Conservation (phyloP, 2,329 filamentous ascomycete species). For the Cordyceps javanica region DNA sequence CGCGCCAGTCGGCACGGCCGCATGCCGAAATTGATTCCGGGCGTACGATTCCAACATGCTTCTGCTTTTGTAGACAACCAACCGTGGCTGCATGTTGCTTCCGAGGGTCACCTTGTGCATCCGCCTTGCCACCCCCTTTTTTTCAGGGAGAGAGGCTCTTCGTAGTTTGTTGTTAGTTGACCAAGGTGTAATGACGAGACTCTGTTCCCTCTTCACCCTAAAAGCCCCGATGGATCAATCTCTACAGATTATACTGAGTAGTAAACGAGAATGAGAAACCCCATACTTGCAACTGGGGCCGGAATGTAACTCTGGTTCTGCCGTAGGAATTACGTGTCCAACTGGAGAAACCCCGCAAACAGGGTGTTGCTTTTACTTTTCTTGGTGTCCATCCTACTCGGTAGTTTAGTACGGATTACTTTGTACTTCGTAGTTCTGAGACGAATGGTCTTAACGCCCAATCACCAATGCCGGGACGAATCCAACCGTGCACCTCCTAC, state of each 20-base stretch:
- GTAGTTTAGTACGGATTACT: no score
- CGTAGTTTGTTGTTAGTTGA: background rate
- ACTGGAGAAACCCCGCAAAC: background rate
- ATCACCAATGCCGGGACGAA: background rate
- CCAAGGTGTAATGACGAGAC: background rate
- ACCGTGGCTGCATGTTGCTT: background rate
- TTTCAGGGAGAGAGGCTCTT: background rate
- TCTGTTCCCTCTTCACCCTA: background rate
- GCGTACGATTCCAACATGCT: background rate
- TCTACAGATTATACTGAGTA: no score
- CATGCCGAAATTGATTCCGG: background rate
- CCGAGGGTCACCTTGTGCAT: background rate
- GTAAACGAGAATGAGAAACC: background rate
- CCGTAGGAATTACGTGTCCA: background rate
- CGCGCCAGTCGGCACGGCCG: background rate
- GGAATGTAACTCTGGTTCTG: constrained; percentile 5
- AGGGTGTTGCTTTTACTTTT: background rate
- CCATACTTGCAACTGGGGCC: background rate
- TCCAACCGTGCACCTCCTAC: background rate
- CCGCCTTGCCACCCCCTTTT: background rate
- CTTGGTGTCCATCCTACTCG: background rate
- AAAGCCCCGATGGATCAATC: no score
- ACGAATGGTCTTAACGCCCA: no score
- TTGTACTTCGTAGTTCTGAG: no score
- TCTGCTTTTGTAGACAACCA: background rate